Conservation (phyloP, 352 stramenopile genomes). For the Halophytophthora batemanensis region DNA sequence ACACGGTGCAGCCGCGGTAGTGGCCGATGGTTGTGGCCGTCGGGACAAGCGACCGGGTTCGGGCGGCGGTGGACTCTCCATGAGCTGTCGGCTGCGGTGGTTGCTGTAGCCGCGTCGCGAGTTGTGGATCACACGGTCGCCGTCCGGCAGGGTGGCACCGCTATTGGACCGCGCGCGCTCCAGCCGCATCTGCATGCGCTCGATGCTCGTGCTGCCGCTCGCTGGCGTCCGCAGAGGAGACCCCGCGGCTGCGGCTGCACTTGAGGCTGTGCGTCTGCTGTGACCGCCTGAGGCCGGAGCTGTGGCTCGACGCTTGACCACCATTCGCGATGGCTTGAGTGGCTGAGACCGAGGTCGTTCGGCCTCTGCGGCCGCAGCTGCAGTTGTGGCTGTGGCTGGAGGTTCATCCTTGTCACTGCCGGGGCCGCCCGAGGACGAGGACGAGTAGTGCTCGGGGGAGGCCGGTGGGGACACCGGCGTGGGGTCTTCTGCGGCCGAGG, state of each 20-base stretch:
- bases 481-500: neutral
- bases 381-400: constrained; percentile 11
- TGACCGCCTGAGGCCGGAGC: constrained; percentile 16
- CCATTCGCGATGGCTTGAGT: constrained; percentile 50
- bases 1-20: no score
- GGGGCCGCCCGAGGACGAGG: constrained; percentile 41
- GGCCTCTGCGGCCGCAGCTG: constrained; percentile 4
- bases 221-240: neutral
- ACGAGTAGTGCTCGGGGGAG: constrained; percentile 31
- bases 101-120: constrained; percentile 25
- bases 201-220: constrained; percentile 1
- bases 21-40: no score
- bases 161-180: constrained; percentile 7
- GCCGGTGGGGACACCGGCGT: constrained; percentile 15
- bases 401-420: constrained; percentile 50
- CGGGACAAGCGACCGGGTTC: no score
- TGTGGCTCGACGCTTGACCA: constrained; percentile 43
- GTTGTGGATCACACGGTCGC: constrained; percentile 14
- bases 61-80: constrained; percentile 34
- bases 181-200: constrained; percentile 1
- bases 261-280: constrained; percentile 3
- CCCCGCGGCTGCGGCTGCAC: constrained; percentile 1
- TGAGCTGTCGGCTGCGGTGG: constrained; percentile 29
- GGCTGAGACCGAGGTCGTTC: constrained; percentile 22
- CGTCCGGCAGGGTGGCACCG: constrained; percentile 29